Evolutionary conservation across 768 basidiomycete genomes (phyloP).

Genomic region (Boletus sp.): DNA sequence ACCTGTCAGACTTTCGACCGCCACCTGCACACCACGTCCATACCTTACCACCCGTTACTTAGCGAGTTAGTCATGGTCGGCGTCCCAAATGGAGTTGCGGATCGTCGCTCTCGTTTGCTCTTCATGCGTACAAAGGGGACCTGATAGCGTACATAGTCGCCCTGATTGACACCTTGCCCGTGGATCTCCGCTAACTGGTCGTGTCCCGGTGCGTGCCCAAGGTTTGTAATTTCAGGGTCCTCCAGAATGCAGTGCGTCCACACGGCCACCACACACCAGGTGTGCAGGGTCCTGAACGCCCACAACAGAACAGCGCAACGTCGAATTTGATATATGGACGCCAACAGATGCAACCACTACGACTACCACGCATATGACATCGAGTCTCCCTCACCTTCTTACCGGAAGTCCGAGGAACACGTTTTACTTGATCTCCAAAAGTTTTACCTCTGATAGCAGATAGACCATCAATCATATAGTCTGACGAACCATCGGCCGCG

Average conservation of each 20-base stretch:
- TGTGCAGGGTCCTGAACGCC: constrained; percentile 19
- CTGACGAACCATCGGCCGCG: neutral
- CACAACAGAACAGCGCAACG: constrained; percentile 17
- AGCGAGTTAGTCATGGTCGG: neutral
- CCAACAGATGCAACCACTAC: constrained; percentile 16
- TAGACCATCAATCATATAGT: constrained; percentile 10
- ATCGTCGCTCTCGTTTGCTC: neutral
- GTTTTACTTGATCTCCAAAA: constrained; percentile 61
- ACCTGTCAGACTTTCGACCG: constrained; percentile 19
- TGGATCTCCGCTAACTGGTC: neutral
- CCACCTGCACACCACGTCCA: constrained; percentile 9
- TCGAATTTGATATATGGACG: constrained; percentile 30
- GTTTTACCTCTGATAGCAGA: constrained; percentile 60
- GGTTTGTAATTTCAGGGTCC: constrained; percentile 23
- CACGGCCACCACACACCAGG: constrained; percentile 24
- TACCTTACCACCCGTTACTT: neutral
- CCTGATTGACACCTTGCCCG: constrained; percentile 13
- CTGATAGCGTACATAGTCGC: neutral
- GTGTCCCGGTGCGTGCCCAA: constrained; percentile 8
- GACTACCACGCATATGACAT: constrained; percentile 20
- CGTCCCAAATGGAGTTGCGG: constrained; percentile 4
- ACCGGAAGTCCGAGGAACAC: constrained; percentile 14
- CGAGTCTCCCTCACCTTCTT: constrained; percentile 3
- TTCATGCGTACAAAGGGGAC: neutral
- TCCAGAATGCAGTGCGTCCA: constrained; percentile 20